These are phyloP conservation scores for Arctostaphylos glauca DNA, from an alignment of 148 eudicot species.

Conservation along the genomic window DNA sequence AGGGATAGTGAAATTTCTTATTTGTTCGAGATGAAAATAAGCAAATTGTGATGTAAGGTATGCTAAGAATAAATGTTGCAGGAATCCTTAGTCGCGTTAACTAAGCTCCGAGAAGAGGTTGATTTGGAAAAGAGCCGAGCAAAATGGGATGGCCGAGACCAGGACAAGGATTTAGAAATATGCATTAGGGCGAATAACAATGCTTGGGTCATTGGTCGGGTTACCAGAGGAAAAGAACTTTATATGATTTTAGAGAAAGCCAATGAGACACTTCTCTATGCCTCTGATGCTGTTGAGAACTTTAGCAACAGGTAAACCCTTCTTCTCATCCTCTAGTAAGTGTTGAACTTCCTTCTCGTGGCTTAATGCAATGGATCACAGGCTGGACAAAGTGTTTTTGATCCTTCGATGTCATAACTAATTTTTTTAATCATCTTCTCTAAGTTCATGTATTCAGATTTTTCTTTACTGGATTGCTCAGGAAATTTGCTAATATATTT, in stretches of 20 bases:
- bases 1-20: background rate
- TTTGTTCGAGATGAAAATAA: background rate
- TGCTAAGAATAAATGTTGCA: conserved; percentile 26
- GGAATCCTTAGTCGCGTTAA: conserved; percentile 87
- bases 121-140: conserved; percentile 71
- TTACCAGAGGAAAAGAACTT: conserved; percentile 81
- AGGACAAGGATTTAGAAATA: conserved; percentile 77
- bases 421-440: background rate
- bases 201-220: conserved; percentile 88
- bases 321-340: background rate
- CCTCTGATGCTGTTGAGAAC: conserved; percentile 84
- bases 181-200: conserved; percentile 88
- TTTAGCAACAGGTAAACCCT: conserved; percentile 76
- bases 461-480: background rate
- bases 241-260: conserved; percentile 93
- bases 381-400: background rate
- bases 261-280: conserved; percentile 88
- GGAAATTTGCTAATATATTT: background rate
- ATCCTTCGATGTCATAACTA: background rate
- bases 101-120: conserved; percentile 81
- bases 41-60: background rate
- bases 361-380: background rate
- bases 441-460: background rate
- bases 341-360: background rate
- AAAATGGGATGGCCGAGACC: conserved; percentile 43